Evolutionary conservation across 2,329 filamentous ascomycete genomes (phyloP), one percentile per base, ranked within the genome.

Genomic region (Diatrype stigma): DNA sequence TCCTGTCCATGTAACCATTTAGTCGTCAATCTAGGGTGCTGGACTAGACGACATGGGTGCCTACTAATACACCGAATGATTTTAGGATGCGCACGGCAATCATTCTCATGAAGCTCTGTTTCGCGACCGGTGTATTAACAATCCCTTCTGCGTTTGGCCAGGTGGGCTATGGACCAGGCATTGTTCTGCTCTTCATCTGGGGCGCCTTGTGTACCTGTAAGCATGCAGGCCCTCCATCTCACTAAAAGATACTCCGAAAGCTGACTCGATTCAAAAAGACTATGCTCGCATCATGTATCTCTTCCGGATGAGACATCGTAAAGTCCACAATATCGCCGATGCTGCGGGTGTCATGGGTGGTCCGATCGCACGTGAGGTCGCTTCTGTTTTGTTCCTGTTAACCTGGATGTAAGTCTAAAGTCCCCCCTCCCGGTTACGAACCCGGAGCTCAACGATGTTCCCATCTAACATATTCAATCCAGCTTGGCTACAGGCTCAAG

Each of bases 211-310:
- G 58, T 21, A 62, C 58, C 11, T 62, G 60, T 62, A 52, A 30
- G 51, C 34, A 16, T 14, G 12, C 34, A 37, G 16, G 34, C 34
- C 34, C 34, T 12, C 34, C 34, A 7, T 12, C 34, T 5, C 34
- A 37, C 16, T 37, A 12, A 37, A 37, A 37, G 4, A 12, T 37
- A 37, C 16, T 37, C 12, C 34, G n/a, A 37, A 37, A 12, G 34
- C 34, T 37, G 34, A 37, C n/a, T 37, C 12, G n/a, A 37, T 14
- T 26, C 16, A 14, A 32, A 7, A 12, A 59, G 60, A 62, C 46
- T 63, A 62, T 45, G 61, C 61, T n/a, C 61, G 59, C 16, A 51
- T 63, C 42, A 59, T 61, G 59, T 62, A 61, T n/a, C 42, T 26
- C 10, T 63, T 63, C 30, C 57, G 60, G 11, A 61, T 60, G 58